These are phyloP conservation scores for Debaryomyces coudertii DNA, from an alignment of 1,139 yeast genomes.

Conservation along the genomic window DNA sequence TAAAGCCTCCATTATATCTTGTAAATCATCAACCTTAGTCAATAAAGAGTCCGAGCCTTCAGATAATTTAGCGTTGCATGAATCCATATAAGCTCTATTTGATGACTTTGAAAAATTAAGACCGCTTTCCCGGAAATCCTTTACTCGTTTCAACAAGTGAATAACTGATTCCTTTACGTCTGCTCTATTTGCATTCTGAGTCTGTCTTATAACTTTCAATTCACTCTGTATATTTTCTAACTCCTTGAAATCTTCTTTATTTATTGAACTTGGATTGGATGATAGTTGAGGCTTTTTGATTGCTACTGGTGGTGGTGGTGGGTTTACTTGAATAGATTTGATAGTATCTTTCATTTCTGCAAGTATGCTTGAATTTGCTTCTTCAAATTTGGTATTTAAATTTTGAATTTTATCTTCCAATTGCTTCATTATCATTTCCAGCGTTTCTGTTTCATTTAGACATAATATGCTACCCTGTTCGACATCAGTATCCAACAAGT, in stretches of 20 bases:
- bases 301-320: constrained; percentile 11
- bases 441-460: constrained; percentile 45
- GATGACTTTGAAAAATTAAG: constrained; percentile 46
- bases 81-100: constrained; percentile 73
- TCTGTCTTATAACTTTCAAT: constrained; percentile 63
- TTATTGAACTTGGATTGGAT: constrained; percentile 5
- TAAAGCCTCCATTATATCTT: constrained; percentile 87
- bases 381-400: constrained; percentile 33
- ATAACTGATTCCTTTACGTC: constrained; percentile 47
- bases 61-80: constrained; percentile 73
- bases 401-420: constrained; percentile 34
- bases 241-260: constrained; percentile 11
- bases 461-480: constrained; percentile 62
- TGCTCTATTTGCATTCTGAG: constrained; percentile 51
- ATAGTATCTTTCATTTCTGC: constrained; percentile 29
- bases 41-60: constrained; percentile 75
- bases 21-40: constrained; percentile 86
- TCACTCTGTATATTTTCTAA: constrained; percentile 49
- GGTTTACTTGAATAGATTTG: constrained; percentile 25
- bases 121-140: constrained; percentile 50
- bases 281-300: background rate
- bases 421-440: constrained; percentile 23
- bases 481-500: constrained; percentile 55
- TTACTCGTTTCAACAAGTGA: constrained; percentile 50
- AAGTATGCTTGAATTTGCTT: constrained; percentile 26